Evolutionary conservation across 805 yeast genomes (phyloP), one percentile per base, ranked within the genome.

Genomic region (Candida vartiovaarae): DNA sequence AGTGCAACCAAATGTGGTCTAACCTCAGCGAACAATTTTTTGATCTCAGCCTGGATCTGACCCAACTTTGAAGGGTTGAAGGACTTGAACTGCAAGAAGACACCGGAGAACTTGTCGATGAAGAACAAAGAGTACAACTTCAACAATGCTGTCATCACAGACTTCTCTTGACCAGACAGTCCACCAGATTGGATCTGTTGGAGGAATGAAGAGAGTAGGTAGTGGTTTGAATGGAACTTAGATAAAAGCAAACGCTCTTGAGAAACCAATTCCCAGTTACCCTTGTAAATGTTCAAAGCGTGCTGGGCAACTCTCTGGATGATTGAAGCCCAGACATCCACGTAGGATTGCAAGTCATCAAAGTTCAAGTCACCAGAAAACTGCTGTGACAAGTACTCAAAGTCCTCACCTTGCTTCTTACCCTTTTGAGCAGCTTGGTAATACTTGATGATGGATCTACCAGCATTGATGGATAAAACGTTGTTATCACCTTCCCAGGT

Each of bases 401-500:
- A 59, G 45, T 61, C 61, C 11, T 54, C 61, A 36, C 57, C 56
- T 28, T 50, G 56, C 38, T 39, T 49, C 48, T 60, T 62, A 41
- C 71, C 71, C 45, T 60, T 62, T 15, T 60, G 55, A 24, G 67
- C 56, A 44, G 64, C 69, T 37, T 61, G 59, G 48, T 67, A 67
- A 50, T 69, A 69, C 51, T 70, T 70, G 42, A 70, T 54, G 34
- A 70, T 68, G 27, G 93, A 78, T 62, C 91, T 81, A 45, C 96
- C 97, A 46, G 88, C 78, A 42, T 88, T 82, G 64, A 87, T 78
- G 2, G 89, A 84, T 51, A 90, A 72, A 36, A 90, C 83, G 57
- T 81, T 89, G 70, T 90, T 90, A 65, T 90, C 97, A 64, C 97
- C 97, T 70, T 90, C 97, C 97, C 97, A 90, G 20, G 97, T 90